A percentile compares a stretch with the other conserved stretches of the same genome.
These are phyloP conservation scores for Funneliformis caledonium DNA, from an alignment of 371 early-diverging fungal genomes.

Conservation along the genomic window DNA sequence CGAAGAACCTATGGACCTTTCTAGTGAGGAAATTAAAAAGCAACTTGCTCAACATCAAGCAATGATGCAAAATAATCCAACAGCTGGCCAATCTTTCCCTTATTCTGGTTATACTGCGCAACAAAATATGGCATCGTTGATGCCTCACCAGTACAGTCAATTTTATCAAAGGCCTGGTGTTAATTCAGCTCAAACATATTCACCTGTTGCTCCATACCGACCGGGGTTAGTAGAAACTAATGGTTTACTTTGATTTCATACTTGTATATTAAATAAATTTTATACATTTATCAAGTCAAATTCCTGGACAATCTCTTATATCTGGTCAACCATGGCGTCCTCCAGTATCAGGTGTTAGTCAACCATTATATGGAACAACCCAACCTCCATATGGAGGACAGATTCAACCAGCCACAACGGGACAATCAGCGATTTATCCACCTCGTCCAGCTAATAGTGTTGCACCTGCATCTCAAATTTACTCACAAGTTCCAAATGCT, in stretches of 20 bases:
- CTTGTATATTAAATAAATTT: neutral
- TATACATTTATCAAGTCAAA: neutral
- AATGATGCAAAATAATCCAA: conserved; percentile 33
- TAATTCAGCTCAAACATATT: neutral
- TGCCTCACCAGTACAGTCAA: conserved; percentile 40
- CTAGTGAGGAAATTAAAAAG: conserved; percentile 11
- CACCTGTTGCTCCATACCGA: conserved; percentile 18
- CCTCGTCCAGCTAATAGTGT: neutral
- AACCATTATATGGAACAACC: neutral
- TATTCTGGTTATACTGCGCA: neutral
- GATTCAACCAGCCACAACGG: conserved; percentile 1
- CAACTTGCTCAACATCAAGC: conserved; percentile 38
- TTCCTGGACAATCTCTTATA: conserved; percentile 21
- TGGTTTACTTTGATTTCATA: neutral
- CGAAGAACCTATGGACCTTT: conserved; percentile 4
- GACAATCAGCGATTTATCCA: conserved; percentile 23
- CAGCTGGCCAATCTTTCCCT: neutral
- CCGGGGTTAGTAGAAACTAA: conserved; percentile 9
- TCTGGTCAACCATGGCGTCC: conserved; percentile 36
- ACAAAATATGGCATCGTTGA: conserved; percentile 26
- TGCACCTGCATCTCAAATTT: neutral
- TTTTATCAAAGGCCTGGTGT: conserved; percentile 36
- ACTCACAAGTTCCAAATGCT: neutral
- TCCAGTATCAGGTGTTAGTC: neutral
- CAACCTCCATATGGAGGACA: neutral